These are phyloP conservation scores for Uncinocarpus reesii DNA, from an alignment of 2,329 filamentous ascomycete species.

Conservation along the genomic window DNA sequence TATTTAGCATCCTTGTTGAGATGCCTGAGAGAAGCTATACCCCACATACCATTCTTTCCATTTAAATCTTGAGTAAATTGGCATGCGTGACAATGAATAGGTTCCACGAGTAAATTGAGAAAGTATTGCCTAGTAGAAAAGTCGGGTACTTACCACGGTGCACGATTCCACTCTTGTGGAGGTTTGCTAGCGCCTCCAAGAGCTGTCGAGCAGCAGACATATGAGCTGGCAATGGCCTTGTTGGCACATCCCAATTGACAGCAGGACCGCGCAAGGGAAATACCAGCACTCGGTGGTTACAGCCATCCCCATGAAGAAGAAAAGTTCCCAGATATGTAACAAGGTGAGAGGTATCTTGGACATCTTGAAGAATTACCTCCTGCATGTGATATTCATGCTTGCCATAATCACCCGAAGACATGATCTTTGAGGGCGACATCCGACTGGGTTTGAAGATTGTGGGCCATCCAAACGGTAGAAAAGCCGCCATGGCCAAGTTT, in stretches of 20 bases:
- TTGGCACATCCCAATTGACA: slow-evolving; percentile 9
- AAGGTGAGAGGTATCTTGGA: slow-evolving; percentile 14
- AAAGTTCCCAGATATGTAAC: slow-evolving; percentile 12
- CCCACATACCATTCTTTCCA: slow-evolving; percentile 25
- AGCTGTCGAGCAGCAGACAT: slow-evolving; percentile 25
- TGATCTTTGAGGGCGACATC: slow-evolving; percentile 15
- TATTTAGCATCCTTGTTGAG: slow-evolving; percentile 22
- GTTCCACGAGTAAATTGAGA: too few species aligned
- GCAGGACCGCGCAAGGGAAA: slow-evolving; percentile 18
- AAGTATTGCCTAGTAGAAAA: not conserved
- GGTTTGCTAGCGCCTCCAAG: slow-evolving; percentile 20
- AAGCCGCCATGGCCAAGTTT: slow-evolving; percentile 15
- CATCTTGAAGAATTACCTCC: slow-evolving; percentile 6
- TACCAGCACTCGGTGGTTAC: slow-evolving; percentile 17
- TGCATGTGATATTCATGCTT: slow-evolving; percentile 14
- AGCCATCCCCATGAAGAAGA: slow-evolving; percentile 4
- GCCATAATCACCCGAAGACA: slow-evolving; percentile 1
- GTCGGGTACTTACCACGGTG: slow-evolving; percentile 20
- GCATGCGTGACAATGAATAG: too few species aligned
- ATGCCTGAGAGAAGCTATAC: slow-evolving; percentile 20
- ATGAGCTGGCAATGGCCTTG: slow-evolving; percentile 18
- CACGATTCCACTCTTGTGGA: slow-evolving; percentile 24
- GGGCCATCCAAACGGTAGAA: slow-evolving; percentile 1
- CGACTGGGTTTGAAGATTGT: slow-evolving; percentile 9
- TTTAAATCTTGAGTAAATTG: slow-evolving; percentile 20